Conservation (phyloP, 2,329 filamentous ascomycete genomes). For the Cercospora citrullina region DNA sequence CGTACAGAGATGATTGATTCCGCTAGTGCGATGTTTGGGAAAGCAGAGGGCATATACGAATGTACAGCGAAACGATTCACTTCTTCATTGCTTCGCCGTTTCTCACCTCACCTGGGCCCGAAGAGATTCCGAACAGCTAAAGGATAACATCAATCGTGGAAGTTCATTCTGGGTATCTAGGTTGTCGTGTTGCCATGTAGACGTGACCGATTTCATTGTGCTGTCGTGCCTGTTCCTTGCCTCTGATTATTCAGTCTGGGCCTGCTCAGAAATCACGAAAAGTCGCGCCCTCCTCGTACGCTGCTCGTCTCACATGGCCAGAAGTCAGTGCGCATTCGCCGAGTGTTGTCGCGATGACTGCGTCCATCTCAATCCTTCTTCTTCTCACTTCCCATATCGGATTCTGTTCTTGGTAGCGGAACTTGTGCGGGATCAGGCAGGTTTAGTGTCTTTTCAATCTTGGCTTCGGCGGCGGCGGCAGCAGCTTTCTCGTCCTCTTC, state of each 20-base stretch:
- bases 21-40: not conserved
- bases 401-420: conserved; percentile 24
- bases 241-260: not conserved
- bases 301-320: not conserved
- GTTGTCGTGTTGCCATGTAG: not conserved
- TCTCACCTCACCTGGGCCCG: not conserved
- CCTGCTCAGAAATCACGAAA: not conserved
- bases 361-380: not conserved
- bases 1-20: not conserved
- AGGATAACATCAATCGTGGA: not conserved
- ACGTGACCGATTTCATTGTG: not conserved
- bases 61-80: not conserved
- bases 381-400: not conserved
- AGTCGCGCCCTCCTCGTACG: not conserved
- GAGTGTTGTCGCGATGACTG: not conserved
- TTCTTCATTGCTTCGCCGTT: not conserved
- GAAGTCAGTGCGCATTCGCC: not conserved
- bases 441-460: conserved; percentile 28
- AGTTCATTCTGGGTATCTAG: not conserved
- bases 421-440: conserved; percentile 31
- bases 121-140: not conserved
- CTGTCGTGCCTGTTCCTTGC: not conserved
- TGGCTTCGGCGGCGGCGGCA: conserved; percentile 6
- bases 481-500: conserved; percentile 19
- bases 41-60: not conserved